Conservation (phyloP, 345 rosid genomes). For the Populus euphratica region DNA sequence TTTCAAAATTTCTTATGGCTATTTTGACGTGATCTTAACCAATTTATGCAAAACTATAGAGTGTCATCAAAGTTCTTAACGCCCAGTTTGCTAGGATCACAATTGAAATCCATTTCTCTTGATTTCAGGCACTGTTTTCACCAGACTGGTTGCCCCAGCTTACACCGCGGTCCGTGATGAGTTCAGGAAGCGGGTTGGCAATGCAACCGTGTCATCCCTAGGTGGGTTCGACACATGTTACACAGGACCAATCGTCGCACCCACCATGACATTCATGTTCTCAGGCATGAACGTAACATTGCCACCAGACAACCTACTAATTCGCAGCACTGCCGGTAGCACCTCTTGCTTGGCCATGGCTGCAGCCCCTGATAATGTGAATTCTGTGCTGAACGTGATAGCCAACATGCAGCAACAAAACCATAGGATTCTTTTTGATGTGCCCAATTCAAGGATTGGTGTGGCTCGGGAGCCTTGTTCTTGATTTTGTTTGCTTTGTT, state of each 20-base stretch:
- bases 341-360: slow-evolving; percentile 86
- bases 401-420: slow-evolving; percentile 99
- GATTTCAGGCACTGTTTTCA: slow-evolving; percentile 67
- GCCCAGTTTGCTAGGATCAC: too few relatives aligned
- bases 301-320: slow-evolving; percentile 66
- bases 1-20: not conserved
- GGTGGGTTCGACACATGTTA: slow-evolving; percentile 99
- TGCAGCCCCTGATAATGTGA: slow-evolving; percentile 73
- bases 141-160: slow-evolving; percentile 69
- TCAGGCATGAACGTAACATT: slow-evolving; percentile 85
- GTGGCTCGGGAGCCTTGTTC: slow-evolving; percentile 78
- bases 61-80: too few relatives aligned
- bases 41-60: too few relatives aligned
- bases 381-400: slow-evolving; percentile 80
- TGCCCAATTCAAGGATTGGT: slow-evolving; percentile 80
- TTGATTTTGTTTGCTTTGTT: slow-evolving; percentile 13
- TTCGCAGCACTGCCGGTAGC: slow-evolving; percentile 83
- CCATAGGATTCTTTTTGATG: slow-evolving; percentile 74
- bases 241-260: slow-evolving; percentile 58
- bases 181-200: slow-evolving; percentile 54
- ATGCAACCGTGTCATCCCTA: slow-evolving; percentile 51
- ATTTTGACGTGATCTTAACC: not conserved
- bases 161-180: slow-evolving; percentile 68
- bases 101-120: too few relatives aligned
- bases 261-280: slow-evolving; percentile 77